Evolutionary conservation across 2,329 filamentous ascomycete genomes (phyloP), one percentile per base, ranked within the genome.

Genomic region (Podosphaera aphanis): DNA sequence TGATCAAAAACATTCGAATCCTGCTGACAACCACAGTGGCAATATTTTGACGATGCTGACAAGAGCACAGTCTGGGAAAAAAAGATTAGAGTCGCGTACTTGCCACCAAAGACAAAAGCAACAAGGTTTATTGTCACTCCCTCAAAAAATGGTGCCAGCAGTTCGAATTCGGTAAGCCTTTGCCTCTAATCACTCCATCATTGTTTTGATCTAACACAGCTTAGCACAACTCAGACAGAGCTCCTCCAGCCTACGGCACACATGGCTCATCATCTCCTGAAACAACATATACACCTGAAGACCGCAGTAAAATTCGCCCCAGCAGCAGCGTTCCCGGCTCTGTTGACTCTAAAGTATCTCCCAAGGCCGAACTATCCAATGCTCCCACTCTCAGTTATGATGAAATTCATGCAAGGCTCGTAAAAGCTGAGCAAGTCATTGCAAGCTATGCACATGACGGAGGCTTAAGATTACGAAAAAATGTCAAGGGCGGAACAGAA

Each of bases 21-120:
- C 36, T 48, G 31, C 49, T 52, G 44, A 52, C 36, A 38, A 31
- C 18, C 40, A 23, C n/a, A 53, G 52, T 93, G 86, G 76, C 74
- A 68, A 54, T 67, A 70, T 73, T 68, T 80, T 60, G 67, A 90
- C 68, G 73, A 77, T 59, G 71, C 71, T 8, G 71, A 82, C 48
- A 95, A 92, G 65, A 68, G 71, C 13, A 69, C 73, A 19, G 79
- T 98, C 49, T 76, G 85, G 57, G 90, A 98, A 68, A 83, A 79
- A 67, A 98, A 95, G 70, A 98, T 98, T 55, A 78, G 88, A 41
- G 90, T 98, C 52, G 71, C 71, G 54, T 98, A 88, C 70, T 69
- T 94, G 37, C 63, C 80, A 42, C 68, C 79, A 8, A 71, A 74
- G 43, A 70, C 70, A 36, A 31, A 19, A 20, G 10, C 44, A 7